Percentiles rank a stretch among this genome's conserved stretches.
These are phyloP conservation scores for Exserohilum turcica DNA, from an alignment of 2,329 filamentous ascomycete genomes.

Conservation along the genomic window DNA sequence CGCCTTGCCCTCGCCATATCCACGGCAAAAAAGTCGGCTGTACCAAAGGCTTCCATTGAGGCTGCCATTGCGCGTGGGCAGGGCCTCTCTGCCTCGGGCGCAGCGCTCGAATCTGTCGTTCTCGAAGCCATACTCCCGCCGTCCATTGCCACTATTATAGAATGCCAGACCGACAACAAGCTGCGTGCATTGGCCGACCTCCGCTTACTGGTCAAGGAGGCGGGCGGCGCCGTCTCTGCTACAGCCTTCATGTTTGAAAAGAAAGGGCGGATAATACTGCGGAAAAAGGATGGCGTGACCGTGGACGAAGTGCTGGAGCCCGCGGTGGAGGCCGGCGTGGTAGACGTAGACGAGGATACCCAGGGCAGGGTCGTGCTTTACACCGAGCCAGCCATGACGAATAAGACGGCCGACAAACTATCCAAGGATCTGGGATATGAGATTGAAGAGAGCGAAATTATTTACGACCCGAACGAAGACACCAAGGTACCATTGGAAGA, in stretches of 20 bases:
- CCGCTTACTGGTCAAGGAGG: constrained; percentile 70
- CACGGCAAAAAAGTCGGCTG: constrained; percentile 81
- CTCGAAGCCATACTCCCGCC: constrained; percentile 82
- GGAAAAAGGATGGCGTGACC: constrained; percentile 60
- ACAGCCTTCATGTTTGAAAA: constrained; percentile 85
- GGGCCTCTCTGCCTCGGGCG: constrained; percentile 76
- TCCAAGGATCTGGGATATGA: constrained; percentile 67
- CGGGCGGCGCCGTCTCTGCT: constrained; percentile 71
- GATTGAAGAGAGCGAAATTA: constrained; percentile 76
- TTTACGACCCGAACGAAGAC: constrained; percentile 84
- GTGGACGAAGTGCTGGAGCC: constrained; percentile 77
- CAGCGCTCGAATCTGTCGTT: constrained; percentile 74
- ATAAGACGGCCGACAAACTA: constrained; percentile 67
- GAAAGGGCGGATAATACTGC: constrained; percentile 75
- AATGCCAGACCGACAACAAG: constrained; percentile 84
- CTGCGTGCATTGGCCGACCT: constrained; percentile 74
- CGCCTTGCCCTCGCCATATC: constrained; percentile 74
- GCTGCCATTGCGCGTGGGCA: constrained; percentile 86
- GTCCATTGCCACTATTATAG: constrained; percentile 76
- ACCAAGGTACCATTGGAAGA: constrained; percentile 69
- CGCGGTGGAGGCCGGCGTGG: constrained; percentile 82
- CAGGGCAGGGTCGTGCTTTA: constrained; percentile 74
- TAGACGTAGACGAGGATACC: constrained; percentile 71
- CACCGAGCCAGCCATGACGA: constrained; percentile 69
- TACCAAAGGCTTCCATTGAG: constrained; percentile 85